These are phyloP conservation scores for Nicotiana undulata DNA, from an alignment of 257 asterid genomes.

Conservation along the genomic window DNA sequence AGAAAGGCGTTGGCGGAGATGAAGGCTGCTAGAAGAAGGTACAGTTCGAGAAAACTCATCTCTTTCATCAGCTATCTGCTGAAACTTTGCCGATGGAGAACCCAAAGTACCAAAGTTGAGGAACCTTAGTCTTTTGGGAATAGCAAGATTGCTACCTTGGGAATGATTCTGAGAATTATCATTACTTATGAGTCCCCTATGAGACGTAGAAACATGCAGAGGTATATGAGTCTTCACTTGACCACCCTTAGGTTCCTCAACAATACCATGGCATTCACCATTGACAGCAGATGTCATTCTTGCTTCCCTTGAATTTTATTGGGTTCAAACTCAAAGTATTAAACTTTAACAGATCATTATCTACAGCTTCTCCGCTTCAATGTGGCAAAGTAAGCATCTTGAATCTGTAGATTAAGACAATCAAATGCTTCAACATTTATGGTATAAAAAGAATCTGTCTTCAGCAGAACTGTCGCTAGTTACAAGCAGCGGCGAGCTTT, in stretches of 20 bases:
- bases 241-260: constrained; percentile 27
- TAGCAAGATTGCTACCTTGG: constrained; percentile 19
- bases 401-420: neutral
- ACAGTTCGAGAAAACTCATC: constrained; percentile 72
- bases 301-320: neutral
- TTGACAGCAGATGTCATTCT: constrained; percentile 47
- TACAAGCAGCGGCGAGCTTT: neutral
- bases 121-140: constrained; percentile 35
- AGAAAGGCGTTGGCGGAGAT: constrained; percentile 59
- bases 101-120: constrained; percentile 47
- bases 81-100: constrained; percentile 62
- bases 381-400: neutral
- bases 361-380: neutral
- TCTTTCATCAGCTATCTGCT: constrained; percentile 50
- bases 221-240: constrained; percentile 27
- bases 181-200: constrained; percentile 44
- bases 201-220: constrained; percentile 49
- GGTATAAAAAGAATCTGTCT: neutral
- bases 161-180: constrained; percentile 23
- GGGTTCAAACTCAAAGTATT: neutral
- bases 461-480: neutral
- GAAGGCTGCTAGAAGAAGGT: constrained; percentile 66
- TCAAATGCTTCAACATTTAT: neutral
- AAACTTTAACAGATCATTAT: neutral
- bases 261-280: constrained; percentile 31